A percentile compares a stretch with the other conserved stretches of the same genome.
Conservation (phyloP, 192 early-diverging fungal species). For the Coemansia sp. region DNA sequence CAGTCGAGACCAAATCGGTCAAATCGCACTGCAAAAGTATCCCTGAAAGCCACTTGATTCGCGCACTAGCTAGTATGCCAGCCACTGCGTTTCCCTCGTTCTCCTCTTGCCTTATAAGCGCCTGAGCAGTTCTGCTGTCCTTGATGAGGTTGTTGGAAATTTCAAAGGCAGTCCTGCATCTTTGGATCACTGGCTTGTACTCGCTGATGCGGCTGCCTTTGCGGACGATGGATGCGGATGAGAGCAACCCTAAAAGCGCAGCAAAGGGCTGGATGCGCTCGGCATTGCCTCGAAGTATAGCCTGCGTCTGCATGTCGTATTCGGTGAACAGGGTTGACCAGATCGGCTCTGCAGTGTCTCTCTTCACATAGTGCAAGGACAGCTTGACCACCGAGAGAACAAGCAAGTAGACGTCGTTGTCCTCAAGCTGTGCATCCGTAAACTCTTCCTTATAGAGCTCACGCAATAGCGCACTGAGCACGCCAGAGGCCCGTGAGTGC, state of each 20-base stretch:
- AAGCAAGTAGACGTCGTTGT: constrained; percentile 24
- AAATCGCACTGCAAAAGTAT: constrained; percentile 35
- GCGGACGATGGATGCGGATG: constrained; percentile 32
- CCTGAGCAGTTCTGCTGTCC: not conserved
- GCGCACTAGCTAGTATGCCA: constrained; percentile 20
- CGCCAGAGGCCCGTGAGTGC: constrained; percentile 56
- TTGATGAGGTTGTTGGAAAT: not conserved
- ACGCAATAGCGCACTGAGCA: constrained; percentile 43
- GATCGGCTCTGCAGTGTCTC: constrained; percentile 29
- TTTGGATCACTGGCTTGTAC: constrained; percentile 35
- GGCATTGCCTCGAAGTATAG: not conserved
- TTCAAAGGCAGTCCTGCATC: constrained; percentile 32
- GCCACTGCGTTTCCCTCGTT: not conserved
- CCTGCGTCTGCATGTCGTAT: constrained; percentile 26
- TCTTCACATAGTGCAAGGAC: constrained; percentile 27
- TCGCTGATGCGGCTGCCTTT: constrained; percentile 47
- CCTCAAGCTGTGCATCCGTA: constrained; percentile 16
- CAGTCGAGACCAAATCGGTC: constrained; percentile 31
- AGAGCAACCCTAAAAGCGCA: constrained; percentile 24
- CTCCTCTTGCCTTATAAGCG: not conserved
- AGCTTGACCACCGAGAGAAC: constrained; percentile 37
- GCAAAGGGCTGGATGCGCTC: constrained; percentile 19
- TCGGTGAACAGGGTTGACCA: constrained; percentile 36
- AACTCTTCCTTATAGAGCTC: constrained; percentile 34
- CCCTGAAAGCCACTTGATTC: constrained; percentile 31